A percentile compares a stretch with the other conserved stretches of the same genome.
Evolutionary conservation across 805 yeast genomes (phyloP).

Genomic region (Myxozyma monticola): DNA sequence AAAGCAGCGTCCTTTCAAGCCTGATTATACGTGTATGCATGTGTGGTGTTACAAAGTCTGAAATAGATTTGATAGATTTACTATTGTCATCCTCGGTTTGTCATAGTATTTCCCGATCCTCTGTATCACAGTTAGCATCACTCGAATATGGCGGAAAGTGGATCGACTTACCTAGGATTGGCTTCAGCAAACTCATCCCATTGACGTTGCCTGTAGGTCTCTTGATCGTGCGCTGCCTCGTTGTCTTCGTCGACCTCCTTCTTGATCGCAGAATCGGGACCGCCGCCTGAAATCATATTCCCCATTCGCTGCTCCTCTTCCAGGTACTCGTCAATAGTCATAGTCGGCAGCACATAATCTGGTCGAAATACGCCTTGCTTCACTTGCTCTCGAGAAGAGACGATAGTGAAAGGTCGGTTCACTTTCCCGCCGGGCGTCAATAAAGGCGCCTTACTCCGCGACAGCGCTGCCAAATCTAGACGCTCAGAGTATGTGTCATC

Average conservation of each 20-base stretch:
- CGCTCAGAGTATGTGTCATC: conserved; percentile 60
- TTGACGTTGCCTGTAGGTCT: conserved; percentile 72
- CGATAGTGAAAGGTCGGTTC: conserved; percentile 78
- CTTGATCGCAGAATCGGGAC: conserved; percentile 36
- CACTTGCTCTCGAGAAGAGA: conserved; percentile 53
- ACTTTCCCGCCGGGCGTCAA: conserved; percentile 75
- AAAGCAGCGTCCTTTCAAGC: conserved; percentile 3
- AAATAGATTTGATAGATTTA: background rate
- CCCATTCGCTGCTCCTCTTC: conserved; percentile 85
- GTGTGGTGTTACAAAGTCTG: too few relatives aligned
- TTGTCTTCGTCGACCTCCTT: conserved; percentile 64
- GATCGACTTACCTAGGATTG: conserved; percentile 54
- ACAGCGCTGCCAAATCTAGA: conserved; percentile 47
- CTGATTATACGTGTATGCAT: background rate
- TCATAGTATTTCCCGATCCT: conserved; percentile 84
- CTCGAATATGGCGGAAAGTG: background rate
- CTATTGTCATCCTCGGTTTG: conserved; percentile 54
- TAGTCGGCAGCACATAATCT: conserved; percentile 89
- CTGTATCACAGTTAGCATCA: conserved; percentile 3
- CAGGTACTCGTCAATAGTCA: conserved; percentile 88
- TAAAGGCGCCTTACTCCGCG: conserved; percentile 42
- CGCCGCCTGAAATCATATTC: conserved; percentile 54
- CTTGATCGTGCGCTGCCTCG: conserved; percentile 55
- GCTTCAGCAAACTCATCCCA: conserved; percentile 95
- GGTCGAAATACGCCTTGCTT: conserved; percentile 76